These are phyloP conservation scores for Metschnikowia kunwiensis DNA, from an alignment of 805 yeast genomes.

Conservation along the genomic window DNA sequence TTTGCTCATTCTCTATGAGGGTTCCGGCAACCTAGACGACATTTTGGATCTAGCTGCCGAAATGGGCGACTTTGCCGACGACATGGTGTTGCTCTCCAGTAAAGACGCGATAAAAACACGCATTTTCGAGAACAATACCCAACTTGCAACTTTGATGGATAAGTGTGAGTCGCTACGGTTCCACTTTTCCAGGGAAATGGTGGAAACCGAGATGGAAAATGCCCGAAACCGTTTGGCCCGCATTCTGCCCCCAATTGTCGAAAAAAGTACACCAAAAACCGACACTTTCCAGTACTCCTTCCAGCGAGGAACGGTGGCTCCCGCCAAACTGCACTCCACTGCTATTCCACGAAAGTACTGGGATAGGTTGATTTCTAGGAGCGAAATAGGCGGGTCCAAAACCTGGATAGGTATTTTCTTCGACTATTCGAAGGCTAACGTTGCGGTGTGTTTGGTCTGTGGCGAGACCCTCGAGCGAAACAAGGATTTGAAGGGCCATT, in stretches of 20 bases:
- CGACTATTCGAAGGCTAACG: neutral
- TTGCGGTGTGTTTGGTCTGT: conserved; percentile 4
- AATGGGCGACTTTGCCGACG: conserved; percentile 18
- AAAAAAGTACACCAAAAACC: neutral
- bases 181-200: conserved; percentile 23
- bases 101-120: conserved; percentile 14
- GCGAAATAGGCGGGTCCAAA: neutral
- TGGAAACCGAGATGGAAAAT: conserved; percentile 4
- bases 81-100: conserved; percentile 14
- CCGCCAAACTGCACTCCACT: neutral
- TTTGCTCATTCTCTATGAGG: conserved; percentile 12
- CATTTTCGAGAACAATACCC: conserved; percentile 8
- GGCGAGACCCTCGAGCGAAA: neutral
- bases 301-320: neutral
- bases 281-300: neutral
- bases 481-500: conserved; percentile 3
- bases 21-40: conserved; percentile 8
- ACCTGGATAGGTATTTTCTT: conserved; percentile 4
- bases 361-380: neutral
- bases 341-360: conserved; percentile 5
- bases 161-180: conserved; percentile 26
- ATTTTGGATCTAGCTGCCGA: conserved; percentile 6
- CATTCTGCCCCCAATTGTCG: neutral
- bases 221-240: neutral
- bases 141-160: conserved; percentile 11